Percentiles rank a stretch among this genome's conserved stretches.
These are phyloP conservation scores for Filosporella fistucella DNA, from an alignment of 495 filamentous ascomycete genomes.

Conservation along the genomic window DNA sequence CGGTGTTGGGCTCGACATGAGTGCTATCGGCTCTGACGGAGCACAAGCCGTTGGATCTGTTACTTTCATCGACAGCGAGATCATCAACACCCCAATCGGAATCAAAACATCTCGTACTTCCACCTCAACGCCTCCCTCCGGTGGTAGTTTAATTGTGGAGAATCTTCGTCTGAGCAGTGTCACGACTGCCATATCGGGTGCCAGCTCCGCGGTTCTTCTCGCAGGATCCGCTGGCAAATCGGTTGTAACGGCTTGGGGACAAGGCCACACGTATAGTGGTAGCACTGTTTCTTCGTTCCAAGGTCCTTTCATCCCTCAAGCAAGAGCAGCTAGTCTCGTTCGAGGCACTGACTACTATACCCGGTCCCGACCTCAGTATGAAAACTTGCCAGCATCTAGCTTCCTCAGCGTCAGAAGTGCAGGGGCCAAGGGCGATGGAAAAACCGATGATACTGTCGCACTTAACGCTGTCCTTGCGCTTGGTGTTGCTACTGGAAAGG, in stretches of 20 bases:
- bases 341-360: conserved; percentile 26
- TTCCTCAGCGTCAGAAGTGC: conserved; percentile 55
- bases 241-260: conserved; percentile 47
- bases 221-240: conserved; percentile 50
- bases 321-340: conserved; percentile 14
- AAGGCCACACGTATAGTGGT: conserved; percentile 40
- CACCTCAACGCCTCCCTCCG: conserved; percentile 46
- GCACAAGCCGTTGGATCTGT: conserved; percentile 54
- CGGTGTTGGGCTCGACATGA: conserved; percentile 52
- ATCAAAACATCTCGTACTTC: conserved; percentile 30
- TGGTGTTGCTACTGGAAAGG: conserved; percentile 3
- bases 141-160: conserved; percentile 52
- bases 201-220: conserved; percentile 49
- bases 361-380: conserved; percentile 54
- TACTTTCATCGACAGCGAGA: conserved; percentile 53
- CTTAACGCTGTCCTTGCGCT: conserved; percentile 4
- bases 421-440: conserved; percentile 43
- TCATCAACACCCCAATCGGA: conserved; percentile 44
- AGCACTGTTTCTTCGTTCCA: conserved; percentile 33
- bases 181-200: conserved; percentile 47
- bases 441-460: conserved; percentile 46
- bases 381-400: conserved; percentile 37
- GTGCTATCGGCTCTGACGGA: no score
- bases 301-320: conserved; percentile 21
- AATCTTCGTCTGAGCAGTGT: conserved; percentile 55